Conservation (phyloP, 306 rosid species). For the Echinosophora koreensis region DNA sequence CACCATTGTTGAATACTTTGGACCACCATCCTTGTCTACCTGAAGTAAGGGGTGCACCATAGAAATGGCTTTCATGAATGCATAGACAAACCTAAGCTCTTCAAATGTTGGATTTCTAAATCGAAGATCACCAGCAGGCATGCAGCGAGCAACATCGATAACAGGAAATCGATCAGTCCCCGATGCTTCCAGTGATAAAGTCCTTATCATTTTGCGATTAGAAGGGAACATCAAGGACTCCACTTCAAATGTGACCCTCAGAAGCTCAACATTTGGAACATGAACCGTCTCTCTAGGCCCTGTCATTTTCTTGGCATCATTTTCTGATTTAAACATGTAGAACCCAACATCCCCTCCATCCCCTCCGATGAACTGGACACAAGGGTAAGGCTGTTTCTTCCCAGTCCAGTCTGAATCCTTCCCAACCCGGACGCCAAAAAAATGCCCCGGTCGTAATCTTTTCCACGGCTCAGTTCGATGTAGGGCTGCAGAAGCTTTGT, state of each 20-base stretch:
- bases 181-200: conserved; percentile 48
- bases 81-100: conserved; percentile 73
- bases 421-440: conserved; percentile 71
- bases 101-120: conserved; percentile 67
- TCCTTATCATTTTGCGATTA: conserved; percentile 65
- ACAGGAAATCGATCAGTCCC: conserved; percentile 69
- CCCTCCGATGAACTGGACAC: conserved; percentile 77
- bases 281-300: conserved; percentile 70
- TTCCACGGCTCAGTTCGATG: conserved; percentile 74
- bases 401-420: conserved; percentile 70
- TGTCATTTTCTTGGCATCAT: conserved; percentile 73
- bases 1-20: conserved; percentile 59
- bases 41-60: conserved; percentile 71
- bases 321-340: conserved; percentile 66
- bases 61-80: conserved; percentile 68
- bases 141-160: conserved; percentile 71
- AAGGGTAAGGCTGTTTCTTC: conserved; percentile 70
- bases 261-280: conserved; percentile 66
- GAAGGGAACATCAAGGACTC: conserved; percentile 73
- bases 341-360: conserved; percentile 78
- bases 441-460: conserved; percentile 64
- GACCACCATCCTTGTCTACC: conserved; percentile 64
- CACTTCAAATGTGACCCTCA: conserved; percentile 68
- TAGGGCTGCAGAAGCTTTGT: conserved; percentile 73
- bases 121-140: conserved; percentile 52